Conservation (phyloP, 2,329 filamentous ascomycete species). For the Epichloe uncinata region DNA sequence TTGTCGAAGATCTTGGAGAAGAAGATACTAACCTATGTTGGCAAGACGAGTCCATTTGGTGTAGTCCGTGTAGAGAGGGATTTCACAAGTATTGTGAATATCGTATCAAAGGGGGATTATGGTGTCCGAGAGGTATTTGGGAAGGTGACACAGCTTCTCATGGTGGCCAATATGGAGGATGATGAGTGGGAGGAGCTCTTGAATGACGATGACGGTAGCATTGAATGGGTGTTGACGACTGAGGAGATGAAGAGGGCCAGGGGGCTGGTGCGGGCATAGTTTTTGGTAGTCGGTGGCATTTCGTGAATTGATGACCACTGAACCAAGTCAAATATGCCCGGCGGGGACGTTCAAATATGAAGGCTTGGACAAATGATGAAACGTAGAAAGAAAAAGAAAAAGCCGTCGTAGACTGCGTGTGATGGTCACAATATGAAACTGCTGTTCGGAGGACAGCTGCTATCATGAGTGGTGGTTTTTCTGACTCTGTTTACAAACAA, state of each 20-base stretch:
- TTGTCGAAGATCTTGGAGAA: conserved; percentile 75
- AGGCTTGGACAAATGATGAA: too few relatives aligned
- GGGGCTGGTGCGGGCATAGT: conserved; percentile 38
- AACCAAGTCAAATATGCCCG: too few relatives aligned
- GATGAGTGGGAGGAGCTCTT: conserved; percentile 81
- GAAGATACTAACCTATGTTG: conserved; percentile 67
- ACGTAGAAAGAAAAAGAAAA: too few relatives aligned
- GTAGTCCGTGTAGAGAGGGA: conserved; percentile 77
- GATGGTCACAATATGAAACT: too few relatives aligned
- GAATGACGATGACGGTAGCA: conserved; percentile 42
- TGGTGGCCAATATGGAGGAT: conserved; percentile 88
- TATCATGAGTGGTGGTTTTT: too few relatives aligned
- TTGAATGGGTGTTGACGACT: conserved; percentile 56
- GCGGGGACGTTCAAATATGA: not conserved
- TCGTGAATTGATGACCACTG: too few relatives aligned
- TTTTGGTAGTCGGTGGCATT: not conserved
- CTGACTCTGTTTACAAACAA: too few relatives aligned
- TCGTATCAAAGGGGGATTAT: conserved; percentile 57
- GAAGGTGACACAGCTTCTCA: conserved; percentile 64
- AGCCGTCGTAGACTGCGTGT: too few relatives aligned
- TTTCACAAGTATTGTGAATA: conserved; percentile 58
- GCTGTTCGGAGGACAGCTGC: too few relatives aligned
- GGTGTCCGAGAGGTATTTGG: conserved; percentile 64
- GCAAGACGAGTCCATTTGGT: conserved; percentile 67
- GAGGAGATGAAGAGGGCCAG: conserved; percentile 65